Base-by-base conservation (phyloP, 179 eudicot genomes). In the Corrigiola litoralis region DNA sequence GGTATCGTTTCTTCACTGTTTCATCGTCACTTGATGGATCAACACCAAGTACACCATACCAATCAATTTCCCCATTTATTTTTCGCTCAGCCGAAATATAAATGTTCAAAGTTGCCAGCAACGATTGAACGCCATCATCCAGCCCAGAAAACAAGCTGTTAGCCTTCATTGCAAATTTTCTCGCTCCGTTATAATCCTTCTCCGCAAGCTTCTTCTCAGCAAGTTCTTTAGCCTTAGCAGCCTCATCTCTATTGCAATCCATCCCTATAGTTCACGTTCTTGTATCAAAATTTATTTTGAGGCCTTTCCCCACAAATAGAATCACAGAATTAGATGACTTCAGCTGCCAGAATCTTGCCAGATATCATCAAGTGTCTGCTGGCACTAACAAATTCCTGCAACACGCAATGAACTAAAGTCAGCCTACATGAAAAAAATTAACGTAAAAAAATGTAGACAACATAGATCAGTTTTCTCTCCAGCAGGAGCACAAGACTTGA, bases 201-300 rank as follows among this genome's bases (percentile, higher is more conserved):
- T 79, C 80, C n/a, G 58, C 69, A 36, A 91, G 61, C 75, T 85
- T 95, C 59, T 76, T 84, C 79, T 91, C 97, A 6, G 99, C 96
- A 61, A 91, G 78, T 58, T 68, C 69, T 80, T 85, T 91, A 28
- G 97, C 95, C 63, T 87, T 76, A 45, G 72, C 33, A 53, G 96
- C 96, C 79, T 91, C 99, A 46, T 91, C 97, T 82, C 68, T 91
- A 52, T 95, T 95, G 77, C 99, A 86, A 60, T 95, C 99, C 99
- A 95, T 95, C 59, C 63, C 63, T 60, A 37, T 16, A 21, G 16
- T 46, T 44, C 47, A 41, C 24, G 37, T 33, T 40, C 23, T 37
- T 5, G 33, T 25, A 29, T 57, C 53, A 68, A 24, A 25, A 48
- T 18, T 20, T 37, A 49, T 23, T 24, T 28, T 45, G 40, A 17